These are phyloP conservation scores for Scopulariopsis brevicaulis DNA, from an alignment of 2,329 filamentous ascomycete species.

Conservation along the genomic window DNA sequence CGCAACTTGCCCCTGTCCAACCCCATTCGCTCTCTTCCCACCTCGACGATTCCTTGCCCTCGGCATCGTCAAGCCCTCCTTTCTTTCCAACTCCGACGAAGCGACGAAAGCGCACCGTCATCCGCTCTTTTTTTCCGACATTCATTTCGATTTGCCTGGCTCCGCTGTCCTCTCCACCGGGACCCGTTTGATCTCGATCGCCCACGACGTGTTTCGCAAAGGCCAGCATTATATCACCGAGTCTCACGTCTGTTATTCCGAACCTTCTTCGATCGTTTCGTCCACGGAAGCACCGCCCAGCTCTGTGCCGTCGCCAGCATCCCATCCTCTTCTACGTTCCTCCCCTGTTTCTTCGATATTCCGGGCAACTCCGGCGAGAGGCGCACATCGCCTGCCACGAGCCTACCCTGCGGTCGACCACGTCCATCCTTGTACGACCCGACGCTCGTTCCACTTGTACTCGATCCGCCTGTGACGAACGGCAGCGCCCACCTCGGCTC, in stretches of 20 bases:
- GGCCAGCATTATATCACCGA: not conserved
- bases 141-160: not conserved
- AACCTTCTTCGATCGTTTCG: not conserved
- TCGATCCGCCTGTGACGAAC: not conserved
- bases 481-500: not conserved
- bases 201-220: not conserved
- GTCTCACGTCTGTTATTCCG: not conserved
- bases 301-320: not conserved
- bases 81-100: not conserved
- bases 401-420: not conserved
- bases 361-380: not conserved
- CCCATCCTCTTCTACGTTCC: not conserved
- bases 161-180: not conserved
- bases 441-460: not conserved
- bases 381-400: not conserved
- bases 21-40: not conserved
- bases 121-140: not conserved
- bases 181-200: not conserved
- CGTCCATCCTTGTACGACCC: not conserved
- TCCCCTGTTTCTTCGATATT: not conserved
- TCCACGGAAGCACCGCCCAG: not conserved
- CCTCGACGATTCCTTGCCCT: not conserved
- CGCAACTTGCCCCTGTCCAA: not conserved
- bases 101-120: not conserved
- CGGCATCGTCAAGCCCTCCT: not conserved